A percentile compares a stretch with the other conserved stretches of the same genome.
phyloP scores from a whole-genome alignment of 768 basidiomycete genomes.

The Lentinula detonsa region DNA sequence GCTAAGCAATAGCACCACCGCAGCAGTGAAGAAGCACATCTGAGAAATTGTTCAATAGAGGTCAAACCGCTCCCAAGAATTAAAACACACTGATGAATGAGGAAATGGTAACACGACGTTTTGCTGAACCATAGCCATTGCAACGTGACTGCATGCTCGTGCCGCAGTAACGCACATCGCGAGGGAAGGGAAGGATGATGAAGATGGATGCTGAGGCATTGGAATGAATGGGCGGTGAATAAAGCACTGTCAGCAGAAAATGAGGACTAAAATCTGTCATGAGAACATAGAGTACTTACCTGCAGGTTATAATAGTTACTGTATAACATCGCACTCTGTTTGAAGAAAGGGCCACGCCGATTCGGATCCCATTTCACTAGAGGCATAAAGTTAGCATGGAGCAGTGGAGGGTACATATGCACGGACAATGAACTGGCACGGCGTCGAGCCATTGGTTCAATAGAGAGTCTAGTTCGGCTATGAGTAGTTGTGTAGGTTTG shows the following conservation, averaged over 20 bases:
- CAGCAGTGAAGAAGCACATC: constrained; percentile 32
- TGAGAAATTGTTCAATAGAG: constrained; percentile 12
- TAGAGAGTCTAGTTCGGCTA: constrained; percentile 44
- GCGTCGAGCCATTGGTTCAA: constrained; percentile 46
- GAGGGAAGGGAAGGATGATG: constrained; percentile 9
- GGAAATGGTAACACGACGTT: constrained; percentile 22
- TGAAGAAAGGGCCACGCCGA: constrained; percentile 7
- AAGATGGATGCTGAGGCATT: constrained; percentile 5
- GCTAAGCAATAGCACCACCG: constrained; percentile 55
- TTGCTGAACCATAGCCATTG: neutral
- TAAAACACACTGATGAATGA: constrained; percentile 26
- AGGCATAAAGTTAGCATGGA: neutral
- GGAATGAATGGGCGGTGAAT: constrained; percentile 10
- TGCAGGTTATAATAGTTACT: constrained; percentile 7
- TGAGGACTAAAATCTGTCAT: neutral
- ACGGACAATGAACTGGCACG: constrained; percentile 35
- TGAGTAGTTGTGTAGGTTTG: constrained; percentile 32
- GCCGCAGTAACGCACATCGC: constrained; percentile 11
- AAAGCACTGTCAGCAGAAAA: neutral
- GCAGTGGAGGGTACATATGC: neutral
- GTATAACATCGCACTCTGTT: constrained; percentile 8
- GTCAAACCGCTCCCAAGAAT: constrained; percentile 1
- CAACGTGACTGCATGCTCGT: constrained; percentile 3
- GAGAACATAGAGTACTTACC: neutral
- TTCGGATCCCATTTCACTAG: constrained; percentile 10